Percentiles rank a stretch among this genome's conserved stretches.
These are phyloP conservation scores for Amanita jacksonii DNA, from an alignment of 768 basidiomycete genomes.

Conservation along the genomic window DNA sequence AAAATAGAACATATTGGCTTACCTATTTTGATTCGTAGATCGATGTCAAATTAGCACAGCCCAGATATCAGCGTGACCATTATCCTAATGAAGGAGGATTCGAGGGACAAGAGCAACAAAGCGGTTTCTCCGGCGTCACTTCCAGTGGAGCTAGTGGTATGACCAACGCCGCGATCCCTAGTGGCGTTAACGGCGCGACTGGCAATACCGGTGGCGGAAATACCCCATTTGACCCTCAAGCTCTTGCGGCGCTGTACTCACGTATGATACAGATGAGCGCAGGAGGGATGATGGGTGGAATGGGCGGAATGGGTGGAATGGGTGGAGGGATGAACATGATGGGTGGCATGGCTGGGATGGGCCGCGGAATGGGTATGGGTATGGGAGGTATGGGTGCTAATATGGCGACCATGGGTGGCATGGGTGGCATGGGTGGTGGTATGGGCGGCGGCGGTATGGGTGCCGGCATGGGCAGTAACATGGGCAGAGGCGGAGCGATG, in stretches of 20 bases:
- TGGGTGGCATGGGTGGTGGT: constrained; percentile 19
- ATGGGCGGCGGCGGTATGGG: constrained; percentile 20
- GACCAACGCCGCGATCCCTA: constrained; percentile 15
- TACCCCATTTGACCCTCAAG: constrained; percentile 83
- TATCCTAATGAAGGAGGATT: constrained; percentile 39
- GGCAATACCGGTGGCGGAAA: constrained; percentile 29
- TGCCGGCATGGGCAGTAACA: constrained; percentile 30
- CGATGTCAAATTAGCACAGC: constrained; percentile 95
- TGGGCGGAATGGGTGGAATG: constrained; percentile 26
- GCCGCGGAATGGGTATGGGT: constrained; percentile 33
- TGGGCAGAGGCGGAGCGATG: constrained; percentile 32
- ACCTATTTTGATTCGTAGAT: constrained; percentile 43
- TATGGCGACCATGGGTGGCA: no score
- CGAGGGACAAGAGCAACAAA: constrained; percentile 9
- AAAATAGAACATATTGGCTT: background rate
- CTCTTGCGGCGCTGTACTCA: constrained; percentile 87
- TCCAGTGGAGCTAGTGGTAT: constrained; percentile 1
- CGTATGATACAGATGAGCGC: constrained; percentile 70
- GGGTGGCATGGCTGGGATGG: constrained; percentile 27
- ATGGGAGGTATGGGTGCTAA: constrained; percentile 28
- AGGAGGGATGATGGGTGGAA: constrained; percentile 28
- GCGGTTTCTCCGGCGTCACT: background rate
- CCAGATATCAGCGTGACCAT: constrained; percentile 70
- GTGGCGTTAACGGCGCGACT: constrained; percentile 15
- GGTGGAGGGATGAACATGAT: constrained; percentile 35